Evolutionary conservation across 2,329 filamentous ascomycete species (phyloP), one percentile per base, ranked within the genome.

Genomic region (Thelonectria rubi): DNA sequence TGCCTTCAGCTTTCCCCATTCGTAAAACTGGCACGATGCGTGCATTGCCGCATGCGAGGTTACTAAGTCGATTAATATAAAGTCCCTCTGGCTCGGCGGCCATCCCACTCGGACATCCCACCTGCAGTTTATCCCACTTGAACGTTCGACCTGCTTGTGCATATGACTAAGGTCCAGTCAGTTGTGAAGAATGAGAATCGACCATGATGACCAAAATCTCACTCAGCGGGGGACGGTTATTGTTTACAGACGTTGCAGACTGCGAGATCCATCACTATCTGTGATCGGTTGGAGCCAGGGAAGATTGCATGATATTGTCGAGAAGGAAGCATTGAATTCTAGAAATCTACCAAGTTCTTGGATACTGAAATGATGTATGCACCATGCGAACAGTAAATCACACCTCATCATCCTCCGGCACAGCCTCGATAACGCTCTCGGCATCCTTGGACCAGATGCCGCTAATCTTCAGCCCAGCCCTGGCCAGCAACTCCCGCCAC

Each of bases 341-440:
- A 4, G 7, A 24, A 24, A 7, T 24, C 24, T 7, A 24, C 24
- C 24, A 24, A 24, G 24, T 7, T 24, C 24, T 7, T 24, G 24
- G 24, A 24, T 7, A 24, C 24, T 24, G 7, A 7, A 24, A 7
- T 24, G 24, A 24, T 12, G 11, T 34, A 34, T 34, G 3, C 32
- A 34, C n/a, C n/a, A n/a, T n/a, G n/a, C n/a, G n/a, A n/a, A n/a
- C n/a, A n/a, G n/a, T n/a, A n/a, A n/a, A 37, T 37, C 15, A 37
- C 5, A 37, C 34, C 7, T 48, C 15, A 21, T 45, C 55, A 17
- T 45, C 21, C n/a, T 62, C 47, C 37, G 56, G 21, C 21, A 62
- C 62, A 6, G 57, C 63, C 43, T 69, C 66, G 51, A 62, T 63
- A 1, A 69, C 49, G 12, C 52, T 58, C 50, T 65, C 61, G 1